phyloP scores from a whole-genome alignment of 768 basidiomycete genomes.

The Obba rivulosa region DNA sequence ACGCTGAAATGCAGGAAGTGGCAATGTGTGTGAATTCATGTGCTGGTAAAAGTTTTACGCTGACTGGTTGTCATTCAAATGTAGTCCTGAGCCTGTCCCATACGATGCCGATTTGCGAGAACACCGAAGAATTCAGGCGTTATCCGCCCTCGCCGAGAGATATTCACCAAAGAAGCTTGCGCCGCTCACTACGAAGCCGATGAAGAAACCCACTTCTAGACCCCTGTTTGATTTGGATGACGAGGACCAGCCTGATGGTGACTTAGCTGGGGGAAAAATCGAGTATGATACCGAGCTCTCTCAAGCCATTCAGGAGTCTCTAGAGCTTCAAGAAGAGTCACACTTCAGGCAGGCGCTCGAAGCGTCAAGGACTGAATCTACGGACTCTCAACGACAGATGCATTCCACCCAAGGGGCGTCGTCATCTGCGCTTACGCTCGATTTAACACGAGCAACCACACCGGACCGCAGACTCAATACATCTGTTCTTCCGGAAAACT shows the following conservation, averaged over 20 bases:
- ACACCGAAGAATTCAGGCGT: conserved; percentile 55
- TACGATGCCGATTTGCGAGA: conserved; percentile 61
- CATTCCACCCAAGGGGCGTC: conserved; percentile 13
- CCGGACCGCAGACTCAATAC: background rate
- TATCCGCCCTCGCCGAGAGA: conserved; percentile 52
- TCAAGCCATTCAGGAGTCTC: conserved; percentile 57
- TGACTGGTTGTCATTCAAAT: conserved; percentile 18
- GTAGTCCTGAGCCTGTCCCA: conserved; percentile 9
- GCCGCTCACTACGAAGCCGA: conserved; percentile 26
- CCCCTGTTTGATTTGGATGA: conserved; percentile 53
- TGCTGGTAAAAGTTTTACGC: conserved; percentile 6
- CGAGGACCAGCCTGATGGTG: conserved; percentile 33
- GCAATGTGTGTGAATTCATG: conserved; percentile 43
- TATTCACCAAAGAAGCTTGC: conserved; percentile 34
- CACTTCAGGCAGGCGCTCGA: conserved; percentile 24
- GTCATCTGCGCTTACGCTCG: conserved; percentile 7
- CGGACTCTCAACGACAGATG: background rate
- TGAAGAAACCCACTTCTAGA: conserved; percentile 31
- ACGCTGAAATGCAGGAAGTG: conserved; percentile 80
- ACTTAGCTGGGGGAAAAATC: conserved; percentile 23
- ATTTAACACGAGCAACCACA: conserved; percentile 1
- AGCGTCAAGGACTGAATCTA: conserved; percentile 17
- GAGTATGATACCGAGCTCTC: conserved; percentile 55
- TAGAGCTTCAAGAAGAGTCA: conserved; percentile 35
- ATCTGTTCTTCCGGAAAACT: conserved; percentile 5